phyloP scores from a whole-genome alignment of 2,329 filamentous ascomycete genomes.

The Tympanopsis confertula region DNA sequence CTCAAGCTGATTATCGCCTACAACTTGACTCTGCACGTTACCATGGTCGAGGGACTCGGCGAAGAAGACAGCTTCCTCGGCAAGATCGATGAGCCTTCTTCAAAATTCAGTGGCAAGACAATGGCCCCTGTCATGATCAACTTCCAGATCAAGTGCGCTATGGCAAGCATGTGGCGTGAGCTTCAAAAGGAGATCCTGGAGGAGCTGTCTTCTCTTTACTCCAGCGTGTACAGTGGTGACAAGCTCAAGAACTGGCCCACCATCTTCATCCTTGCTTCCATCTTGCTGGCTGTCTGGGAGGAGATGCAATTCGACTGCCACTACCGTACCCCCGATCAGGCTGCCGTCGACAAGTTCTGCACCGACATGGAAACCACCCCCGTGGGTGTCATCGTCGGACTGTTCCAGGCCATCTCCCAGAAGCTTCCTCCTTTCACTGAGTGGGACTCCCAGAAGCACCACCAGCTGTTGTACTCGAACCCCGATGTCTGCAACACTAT shows the following conservation, averaged over 20 bases:
- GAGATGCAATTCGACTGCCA: constrained; percentile 98
- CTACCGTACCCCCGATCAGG: constrained; percentile 70
- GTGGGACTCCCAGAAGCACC: constrained; percentile 87
- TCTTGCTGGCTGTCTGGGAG: constrained; percentile 90
- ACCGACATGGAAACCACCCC: constrained; percentile 92
- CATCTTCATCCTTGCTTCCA: constrained; percentile 92
- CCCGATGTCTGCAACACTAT: constrained; percentile 84
- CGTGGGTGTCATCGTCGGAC: constrained; percentile 87
- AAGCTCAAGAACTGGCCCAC: constrained; percentile 98
- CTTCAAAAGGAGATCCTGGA: constrained; percentile 91
- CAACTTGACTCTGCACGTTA: constrained; percentile 88
- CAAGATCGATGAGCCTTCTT: constrained; percentile 74
- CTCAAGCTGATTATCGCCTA: constrained; percentile 91
- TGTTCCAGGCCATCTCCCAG: constrained; percentile 96
- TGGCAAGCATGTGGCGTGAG: constrained; percentile 97
- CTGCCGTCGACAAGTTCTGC: constrained; percentile 87
- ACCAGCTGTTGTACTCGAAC: constrained; percentile 83
- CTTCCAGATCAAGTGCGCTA: constrained; percentile 95
- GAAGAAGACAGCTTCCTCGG: constrained; percentile 58
- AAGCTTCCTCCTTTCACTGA: constrained; percentile 87
- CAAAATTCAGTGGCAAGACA: constrained; percentile 80
- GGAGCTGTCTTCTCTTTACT: constrained; percentile 84
- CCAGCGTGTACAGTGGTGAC: constrained; percentile 94
- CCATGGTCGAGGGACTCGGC: constrained; percentile 82
- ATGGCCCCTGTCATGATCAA: constrained; percentile 98